A percentile compares a stretch with the other conserved stretches of the same genome.
Conservation (phyloP, 225 moss, liverwort and hornwort genomes). For the Climacium dendroides region DNA sequence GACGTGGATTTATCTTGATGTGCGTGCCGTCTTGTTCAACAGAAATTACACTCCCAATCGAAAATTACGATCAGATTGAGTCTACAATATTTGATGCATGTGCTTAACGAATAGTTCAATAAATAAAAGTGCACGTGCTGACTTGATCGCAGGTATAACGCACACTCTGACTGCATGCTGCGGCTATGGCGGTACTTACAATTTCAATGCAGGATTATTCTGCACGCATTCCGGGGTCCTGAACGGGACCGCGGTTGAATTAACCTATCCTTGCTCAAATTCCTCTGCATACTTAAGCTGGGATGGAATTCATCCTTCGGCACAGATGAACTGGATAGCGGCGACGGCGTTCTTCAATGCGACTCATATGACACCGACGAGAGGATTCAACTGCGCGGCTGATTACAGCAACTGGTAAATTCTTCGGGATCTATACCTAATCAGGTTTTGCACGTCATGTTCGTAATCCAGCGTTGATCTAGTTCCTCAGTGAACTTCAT, state of each 20-base stretch:
- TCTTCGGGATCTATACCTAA: not conserved
- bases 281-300: constrained; percentile 22
- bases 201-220: constrained; percentile 28
- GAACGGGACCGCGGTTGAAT: not conserved
- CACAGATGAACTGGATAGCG: constrained; percentile 26
- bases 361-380: constrained; percentile 20
- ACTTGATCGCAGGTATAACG: constrained; percentile 11
- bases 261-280: constrained; percentile 30
- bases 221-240: constrained; percentile 25
- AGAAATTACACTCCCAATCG: not conserved
- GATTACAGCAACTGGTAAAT: constrained; percentile 41
- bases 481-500: not conserved
- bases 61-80: not conserved
- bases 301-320: constrained; percentile 53
- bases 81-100: not conserved
- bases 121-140: not conserved
- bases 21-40: not conserved
- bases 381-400: constrained; percentile 32
- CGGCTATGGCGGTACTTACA: constrained; percentile 45
- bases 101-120: not conserved
- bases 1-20: not conserved
- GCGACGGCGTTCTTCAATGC: constrained; percentile 40
- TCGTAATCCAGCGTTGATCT: not conserved
- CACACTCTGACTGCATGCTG: constrained; percentile 40
- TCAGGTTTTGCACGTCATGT: not conserved